A percentile compares a stretch with the other conserved stretches of the same genome.
Evolutionary conservation across 148 eudicot genomes (phyloP).

Genomic region (Camellia japonica): DNA sequence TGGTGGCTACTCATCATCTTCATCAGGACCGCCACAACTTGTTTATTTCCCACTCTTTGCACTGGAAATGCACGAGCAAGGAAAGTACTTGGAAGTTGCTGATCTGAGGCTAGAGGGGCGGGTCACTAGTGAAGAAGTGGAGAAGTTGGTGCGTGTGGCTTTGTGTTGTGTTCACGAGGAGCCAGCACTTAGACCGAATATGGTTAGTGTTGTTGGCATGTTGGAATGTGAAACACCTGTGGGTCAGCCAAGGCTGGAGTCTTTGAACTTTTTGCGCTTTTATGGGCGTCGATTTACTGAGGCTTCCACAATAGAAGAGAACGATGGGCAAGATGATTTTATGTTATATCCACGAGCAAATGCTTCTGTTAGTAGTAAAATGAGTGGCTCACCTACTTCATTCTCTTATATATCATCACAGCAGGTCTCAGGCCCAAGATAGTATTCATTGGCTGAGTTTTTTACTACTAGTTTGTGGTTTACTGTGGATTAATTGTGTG

Average conservation of each 20-base stretch:
- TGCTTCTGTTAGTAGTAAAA: constrained; percentile 15
- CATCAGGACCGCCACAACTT: constrained; percentile 29
- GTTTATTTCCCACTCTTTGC: constrained; percentile 72
- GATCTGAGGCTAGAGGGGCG: constrained; percentile 66
- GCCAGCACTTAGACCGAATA: constrained; percentile 60
- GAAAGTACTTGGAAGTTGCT: constrained; percentile 66
- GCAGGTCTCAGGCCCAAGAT: constrained; percentile 68
- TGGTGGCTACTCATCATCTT: constrained; percentile 32
- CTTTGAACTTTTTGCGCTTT: constrained; percentile 62
- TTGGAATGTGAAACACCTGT: constrained; percentile 55
- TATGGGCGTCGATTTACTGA: constrained; percentile 67
- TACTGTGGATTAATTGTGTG: neutral
- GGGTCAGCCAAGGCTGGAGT: constrained; percentile 46
- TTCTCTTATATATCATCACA: constrained; percentile 53
- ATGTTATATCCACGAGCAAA: constrained; percentile 24
- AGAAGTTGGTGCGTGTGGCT: constrained; percentile 62
- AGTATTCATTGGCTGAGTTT: constrained; percentile 11
- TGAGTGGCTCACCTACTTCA: constrained; percentile 22
- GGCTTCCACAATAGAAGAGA: constrained; percentile 40
- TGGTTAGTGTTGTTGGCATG: constrained; percentile 65
- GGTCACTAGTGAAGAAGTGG: constrained; percentile 53
- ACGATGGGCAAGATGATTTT: constrained; percentile 17
- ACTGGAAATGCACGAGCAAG: constrained; percentile 72
- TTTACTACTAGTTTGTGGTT: neutral
- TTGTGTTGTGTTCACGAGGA: constrained; percentile 80